Percentiles rank a stretch among this genome's conserved stretches.
These are phyloP conservation scores for Hyphodiscus sp. DNA, from an alignment of 2,329 filamentous ascomycete species.

Conservation along the genomic window DNA sequence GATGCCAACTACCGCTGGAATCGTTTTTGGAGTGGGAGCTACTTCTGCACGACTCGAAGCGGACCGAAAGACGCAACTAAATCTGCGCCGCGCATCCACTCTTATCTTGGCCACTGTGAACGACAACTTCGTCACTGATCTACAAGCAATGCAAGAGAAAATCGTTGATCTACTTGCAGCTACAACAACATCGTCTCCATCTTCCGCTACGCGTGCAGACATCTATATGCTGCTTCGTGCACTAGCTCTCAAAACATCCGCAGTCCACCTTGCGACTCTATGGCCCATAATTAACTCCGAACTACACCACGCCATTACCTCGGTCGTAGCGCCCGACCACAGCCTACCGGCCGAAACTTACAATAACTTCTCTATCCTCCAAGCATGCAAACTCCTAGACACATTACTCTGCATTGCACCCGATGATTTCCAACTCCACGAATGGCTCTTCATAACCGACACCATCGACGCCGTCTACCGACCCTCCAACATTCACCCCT, in stretches of 20 bases:
- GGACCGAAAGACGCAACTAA: conserved; percentile 86
- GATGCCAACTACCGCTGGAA: conserved; percentile 84
- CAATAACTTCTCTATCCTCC: conserved; percentile 69
- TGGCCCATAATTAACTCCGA: conserved; percentile 91
- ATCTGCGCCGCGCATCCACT: conserved; percentile 73
- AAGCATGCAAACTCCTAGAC: conserved; percentile 92
- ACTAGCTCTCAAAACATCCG: conserved; percentile 69
- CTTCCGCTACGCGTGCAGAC: conserved; percentile 80
- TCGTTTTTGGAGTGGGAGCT: conserved; percentile 97
- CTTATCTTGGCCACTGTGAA: conserved; percentile 69
- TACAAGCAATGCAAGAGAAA: conserved; percentile 71
- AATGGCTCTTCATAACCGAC: conserved; percentile 96
- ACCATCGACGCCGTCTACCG: conserved; percentile 94
- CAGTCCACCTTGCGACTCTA: conserved; percentile 72
- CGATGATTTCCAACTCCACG: conserved; percentile 95
- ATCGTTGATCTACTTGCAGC: conserved; percentile 80
- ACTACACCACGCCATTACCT: conserved; percentile 71
- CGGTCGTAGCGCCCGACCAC: conserved; percentile 62
- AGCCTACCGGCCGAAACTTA: conserved; percentile 63
- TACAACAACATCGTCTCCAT: conserved; percentile 83
- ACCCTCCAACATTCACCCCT: conserved; percentile 58
- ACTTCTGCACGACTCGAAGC: conserved; percentile 91
- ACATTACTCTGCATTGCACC: conserved; percentile 78
- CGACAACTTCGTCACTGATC: conserved; percentile 74
- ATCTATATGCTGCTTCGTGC: conserved; percentile 84